phyloP scores from a whole-genome alignment of 2,329 filamentous ascomycete genomes.

The Sporothrix phasma region DNA sequence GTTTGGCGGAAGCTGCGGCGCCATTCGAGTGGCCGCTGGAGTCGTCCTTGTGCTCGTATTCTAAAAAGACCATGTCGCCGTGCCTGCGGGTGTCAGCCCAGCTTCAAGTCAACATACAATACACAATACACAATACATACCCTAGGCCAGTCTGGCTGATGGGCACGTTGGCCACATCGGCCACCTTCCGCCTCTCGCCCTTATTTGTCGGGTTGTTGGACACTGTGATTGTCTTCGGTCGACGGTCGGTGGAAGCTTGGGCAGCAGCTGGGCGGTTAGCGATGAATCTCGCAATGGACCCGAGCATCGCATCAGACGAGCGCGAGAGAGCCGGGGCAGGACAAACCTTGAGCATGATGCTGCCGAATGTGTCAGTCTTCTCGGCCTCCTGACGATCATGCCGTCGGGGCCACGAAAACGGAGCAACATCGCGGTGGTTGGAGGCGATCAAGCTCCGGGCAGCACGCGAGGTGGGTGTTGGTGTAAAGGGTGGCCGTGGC shows the following conservation, averaged over 20 bases:
- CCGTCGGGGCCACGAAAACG: slow-evolving; percentile 86
- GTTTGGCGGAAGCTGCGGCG: slow-evolving; percentile 23
- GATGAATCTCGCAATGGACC: background rate
- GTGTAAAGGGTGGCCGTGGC: too few relatives aligned
- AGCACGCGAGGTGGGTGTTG: background rate
- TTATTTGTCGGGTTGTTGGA: slow-evolving; percentile 48
- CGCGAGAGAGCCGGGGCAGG: too few relatives aligned
- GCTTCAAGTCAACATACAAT: background rate
- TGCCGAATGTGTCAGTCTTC: slow-evolving; percentile 59
- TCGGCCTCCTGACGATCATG: slow-evolving; percentile 79
- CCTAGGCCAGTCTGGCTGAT: slow-evolving; percentile 51
- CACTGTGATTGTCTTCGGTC: slow-evolving; percentile 49
- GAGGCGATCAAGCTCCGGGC: background rate
- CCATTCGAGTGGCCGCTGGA: slow-evolving; percentile 33
- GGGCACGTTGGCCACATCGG: slow-evolving; percentile 46
- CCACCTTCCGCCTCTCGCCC: slow-evolving; percentile 48
- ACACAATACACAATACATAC: slow-evolving; percentile 33
- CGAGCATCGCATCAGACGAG: too few relatives aligned
- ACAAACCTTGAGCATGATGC: slow-evolving; percentile 45
- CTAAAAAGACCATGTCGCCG: slow-evolving; percentile 83
- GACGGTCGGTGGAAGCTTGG: slow-evolving; percentile 51
- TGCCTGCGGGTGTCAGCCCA: slow-evolving; percentile 45
- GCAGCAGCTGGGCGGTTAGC: slow-evolving; percentile 38
- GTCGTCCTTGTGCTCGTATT: slow-evolving; percentile 54
- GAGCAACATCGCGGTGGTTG: slow-evolving; percentile 56